Evolutionary conservation across 169 alveolate genomes (phyloP).

Genomic region (Plasmodium fragile): DNA sequence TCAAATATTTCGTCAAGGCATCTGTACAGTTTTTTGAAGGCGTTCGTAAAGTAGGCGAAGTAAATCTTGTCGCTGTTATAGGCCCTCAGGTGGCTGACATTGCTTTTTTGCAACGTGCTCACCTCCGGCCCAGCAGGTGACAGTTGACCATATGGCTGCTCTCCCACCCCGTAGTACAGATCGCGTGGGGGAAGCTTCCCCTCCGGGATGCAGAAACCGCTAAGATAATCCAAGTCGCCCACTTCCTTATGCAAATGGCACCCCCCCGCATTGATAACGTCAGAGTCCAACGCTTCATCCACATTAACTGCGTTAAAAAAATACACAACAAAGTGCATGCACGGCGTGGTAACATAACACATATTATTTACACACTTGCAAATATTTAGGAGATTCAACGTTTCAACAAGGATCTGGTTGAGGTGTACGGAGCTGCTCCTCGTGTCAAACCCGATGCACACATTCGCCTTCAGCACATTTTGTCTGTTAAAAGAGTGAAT

Average conservation of each 20-base stretch:
- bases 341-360: slow-evolving; percentile 71
- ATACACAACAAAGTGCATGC: slow-evolving; percentile 59
- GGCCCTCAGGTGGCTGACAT: neutral
- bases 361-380: slow-evolving; percentile 58
- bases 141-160: neutral
- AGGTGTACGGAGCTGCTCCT: slow-evolving; percentile 27
- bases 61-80: slow-evolving; percentile 55
- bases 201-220: neutral
- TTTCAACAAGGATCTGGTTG: slow-evolving; percentile 42
- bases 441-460: slow-evolving; percentile 75
- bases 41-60: slow-evolving; percentile 29
- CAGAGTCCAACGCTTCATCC: neutral
- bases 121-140: neutral
- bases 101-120: neutral
- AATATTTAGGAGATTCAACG: slow-evolving; percentile 39
- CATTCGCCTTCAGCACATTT: slow-evolving; percentile 32
- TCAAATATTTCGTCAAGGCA: slow-evolving; percentile 14
- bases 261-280: neutral
- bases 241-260: slow-evolving; percentile 2
- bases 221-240: slow-evolving; percentile 20
- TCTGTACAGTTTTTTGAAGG: slow-evolving; percentile 34
- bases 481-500: slow-evolving; percentile 22
- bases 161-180: slow-evolving; percentile 2
- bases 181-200: neutral
- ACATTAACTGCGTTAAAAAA: slow-evolving; percentile 8